Conservation (phyloP, 768 basidiomycete species). For the Pholiota microspora region DNA sequence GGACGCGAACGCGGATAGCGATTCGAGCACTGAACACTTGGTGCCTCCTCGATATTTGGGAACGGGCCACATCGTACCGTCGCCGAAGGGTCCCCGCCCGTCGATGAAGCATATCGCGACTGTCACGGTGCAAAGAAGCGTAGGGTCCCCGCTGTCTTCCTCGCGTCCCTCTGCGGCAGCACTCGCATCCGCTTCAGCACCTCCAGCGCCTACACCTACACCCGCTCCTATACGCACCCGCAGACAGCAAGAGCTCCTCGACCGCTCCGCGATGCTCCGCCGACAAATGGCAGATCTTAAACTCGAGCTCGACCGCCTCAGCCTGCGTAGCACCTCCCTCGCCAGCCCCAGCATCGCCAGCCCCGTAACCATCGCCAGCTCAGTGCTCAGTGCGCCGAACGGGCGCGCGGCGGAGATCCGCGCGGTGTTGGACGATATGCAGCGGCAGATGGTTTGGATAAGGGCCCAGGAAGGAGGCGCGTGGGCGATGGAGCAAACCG, state of each 20-base stretch:
- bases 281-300: slow-evolving; percentile 17
- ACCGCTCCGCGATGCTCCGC: slow-evolving; percentile 16
- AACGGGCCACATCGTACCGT: slow-evolving; percentile 13
- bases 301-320: slow-evolving; percentile 4
- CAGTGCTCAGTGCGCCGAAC: not conserved
- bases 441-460: slow-evolving; percentile 23
- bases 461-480: slow-evolving; percentile 17
- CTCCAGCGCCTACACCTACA: not conserved
- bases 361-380: not conserved
- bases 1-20: not conserved
- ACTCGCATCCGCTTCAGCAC: not conserved
- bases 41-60: not conserved
- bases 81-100: slow-evolving; percentile 13
- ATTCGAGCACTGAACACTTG: not conserved
- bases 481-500: slow-evolving; percentile 22
- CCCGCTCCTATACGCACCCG: slow-evolving; percentile 9
- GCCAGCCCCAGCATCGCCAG: not conserved
- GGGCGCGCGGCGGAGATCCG: slow-evolving; percentile 3
- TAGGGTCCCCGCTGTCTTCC: not conserved
- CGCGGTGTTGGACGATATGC: slow-evolving; percentile 21
- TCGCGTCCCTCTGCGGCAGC: not conserved
- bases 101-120: slow-evolving; percentile 4
- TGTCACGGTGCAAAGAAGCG: not conserved
- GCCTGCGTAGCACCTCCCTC: not conserved
- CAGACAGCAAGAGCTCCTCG: slow-evolving; percentile 14